These are phyloP conservation scores for Phytophthora cryptogea DNA, from an alignment of 352 stramenopile genomes.

Conservation along the genomic window DNA sequence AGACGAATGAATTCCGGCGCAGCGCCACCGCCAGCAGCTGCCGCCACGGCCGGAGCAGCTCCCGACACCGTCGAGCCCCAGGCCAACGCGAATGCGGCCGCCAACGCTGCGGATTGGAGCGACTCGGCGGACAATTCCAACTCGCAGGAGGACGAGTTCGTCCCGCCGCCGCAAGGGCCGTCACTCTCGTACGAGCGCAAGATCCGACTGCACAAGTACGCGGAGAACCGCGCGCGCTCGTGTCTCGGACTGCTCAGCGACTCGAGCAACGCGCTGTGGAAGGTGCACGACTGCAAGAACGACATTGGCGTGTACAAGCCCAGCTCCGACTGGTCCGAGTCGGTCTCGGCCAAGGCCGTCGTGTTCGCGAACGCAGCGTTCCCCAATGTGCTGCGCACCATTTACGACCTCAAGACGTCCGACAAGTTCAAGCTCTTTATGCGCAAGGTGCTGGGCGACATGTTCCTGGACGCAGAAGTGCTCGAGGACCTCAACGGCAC, in stretches of 20 bases:
- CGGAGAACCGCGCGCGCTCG: constrained; percentile 82
- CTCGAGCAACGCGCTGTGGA: constrained; percentile 81
- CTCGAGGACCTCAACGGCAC: constrained; percentile 84
- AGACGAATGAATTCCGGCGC: constrained; percentile 27
- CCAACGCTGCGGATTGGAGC: constrained; percentile 55
- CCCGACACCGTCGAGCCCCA: constrained; percentile 9
- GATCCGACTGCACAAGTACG: constrained; percentile 85
- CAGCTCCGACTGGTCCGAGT: constrained; percentile 88
- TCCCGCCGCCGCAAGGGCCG: constrained; percentile 59
- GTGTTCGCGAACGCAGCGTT: constrained; percentile 79
- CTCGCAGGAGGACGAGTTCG: constrained; percentile 61
- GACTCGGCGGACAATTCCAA: constrained; percentile 68
- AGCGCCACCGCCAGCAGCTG: constrained; percentile 7
- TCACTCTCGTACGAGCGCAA: constrained; percentile 87
- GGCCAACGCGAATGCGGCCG: constrained; percentile 15
- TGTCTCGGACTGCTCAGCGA: constrained; percentile 74
- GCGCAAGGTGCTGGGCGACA: constrained; percentile 78
- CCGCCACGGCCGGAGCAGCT: constrained; percentile 2
- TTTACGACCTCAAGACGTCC: constrained; percentile 86
- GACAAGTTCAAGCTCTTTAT: constrained; percentile 88
- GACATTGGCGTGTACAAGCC: constrained; percentile 86
- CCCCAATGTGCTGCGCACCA: constrained; percentile 79
- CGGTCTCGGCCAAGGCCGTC: constrained; percentile 81
- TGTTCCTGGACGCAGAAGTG: constrained; percentile 85
- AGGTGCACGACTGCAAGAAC: constrained; percentile 79